These are phyloP conservation scores for Solanum clarkiae DNA, from an alignment of 257 asterid species.

Conservation along the genomic window DNA sequence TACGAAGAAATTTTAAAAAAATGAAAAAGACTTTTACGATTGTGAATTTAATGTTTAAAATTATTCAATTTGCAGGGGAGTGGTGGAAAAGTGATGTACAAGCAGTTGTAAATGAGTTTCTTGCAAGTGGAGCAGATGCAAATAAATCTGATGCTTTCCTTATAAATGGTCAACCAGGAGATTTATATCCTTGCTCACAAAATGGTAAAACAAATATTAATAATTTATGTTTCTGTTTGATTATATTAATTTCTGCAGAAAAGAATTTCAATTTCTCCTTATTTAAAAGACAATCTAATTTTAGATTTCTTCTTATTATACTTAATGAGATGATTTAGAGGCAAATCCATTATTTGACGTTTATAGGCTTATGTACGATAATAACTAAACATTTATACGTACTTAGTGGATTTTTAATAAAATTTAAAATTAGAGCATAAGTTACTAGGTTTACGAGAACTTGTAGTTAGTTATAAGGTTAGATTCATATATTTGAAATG, in stretches of 20 bases:
- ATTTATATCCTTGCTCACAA: slow-evolving; percentile 32
- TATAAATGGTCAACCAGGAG: slow-evolving; percentile 63
- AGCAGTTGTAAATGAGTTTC: slow-evolving; percentile 17
- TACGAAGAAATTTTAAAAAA: not conserved
- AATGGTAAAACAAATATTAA: slow-evolving; percentile 14
- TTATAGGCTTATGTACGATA: too few relatives aligned
- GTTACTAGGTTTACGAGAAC: not conserved
- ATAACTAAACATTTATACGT: too few relatives aligned
- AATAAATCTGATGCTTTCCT: slow-evolving; percentile 43
- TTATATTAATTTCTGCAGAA: too few relatives aligned
- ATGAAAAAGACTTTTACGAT: too few relatives aligned
- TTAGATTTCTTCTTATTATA: too few relatives aligned
- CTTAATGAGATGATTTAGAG: too few relatives aligned
- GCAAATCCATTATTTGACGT: too few relatives aligned
- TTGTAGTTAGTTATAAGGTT: not conserved
- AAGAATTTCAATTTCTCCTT: too few relatives aligned
- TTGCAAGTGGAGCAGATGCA: slow-evolving; percentile 29
- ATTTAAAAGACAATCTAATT: too few relatives aligned
- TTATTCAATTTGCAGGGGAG: slow-evolving; percentile 16
- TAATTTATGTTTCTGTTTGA: not conserved
- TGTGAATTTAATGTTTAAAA: not conserved
- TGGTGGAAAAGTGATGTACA: slow-evolving; percentile 49
- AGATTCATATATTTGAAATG: not conserved
- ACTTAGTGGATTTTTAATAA: too few relatives aligned
- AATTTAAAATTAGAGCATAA: not conserved